Evolutionary conservation across 345 rosid genomes (phyloP).

Genomic region (Eutrema japonicum): DNA sequence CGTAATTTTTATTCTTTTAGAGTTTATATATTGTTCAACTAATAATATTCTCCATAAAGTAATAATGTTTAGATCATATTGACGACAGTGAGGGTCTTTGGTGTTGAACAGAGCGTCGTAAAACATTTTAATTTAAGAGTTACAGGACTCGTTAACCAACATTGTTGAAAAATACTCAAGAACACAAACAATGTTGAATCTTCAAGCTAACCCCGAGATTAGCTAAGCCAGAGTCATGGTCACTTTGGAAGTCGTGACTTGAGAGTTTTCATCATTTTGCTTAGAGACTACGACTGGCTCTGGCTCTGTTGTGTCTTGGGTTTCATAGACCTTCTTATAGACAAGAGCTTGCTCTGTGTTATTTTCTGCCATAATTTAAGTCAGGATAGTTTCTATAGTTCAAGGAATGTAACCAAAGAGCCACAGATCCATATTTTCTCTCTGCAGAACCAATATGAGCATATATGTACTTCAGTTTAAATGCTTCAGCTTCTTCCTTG

Average conservation of each 20-base stretch:
- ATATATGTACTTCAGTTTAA: constrained; percentile 78
- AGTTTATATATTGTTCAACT: constrained; percentile 17
- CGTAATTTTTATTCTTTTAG: neutral
- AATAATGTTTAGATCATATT: neutral
- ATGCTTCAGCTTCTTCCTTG: constrained; percentile 70
- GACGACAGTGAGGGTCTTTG: neutral
- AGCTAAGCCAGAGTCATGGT: neutral
- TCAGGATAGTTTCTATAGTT: constrained; percentile 86
- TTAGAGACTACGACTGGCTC: neutral
- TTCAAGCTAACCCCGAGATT: neutral
- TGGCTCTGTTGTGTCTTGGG: neutral
- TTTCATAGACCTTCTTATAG: neutral
- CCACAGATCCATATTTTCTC: constrained; percentile 76
- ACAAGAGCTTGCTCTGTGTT: constrained; percentile 11
- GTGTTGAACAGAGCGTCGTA: neutral
- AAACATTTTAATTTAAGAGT: neutral
- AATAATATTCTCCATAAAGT: neutral
- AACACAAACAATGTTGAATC: constrained; percentile 2
- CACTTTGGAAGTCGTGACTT: neutral
- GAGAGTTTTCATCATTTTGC: constrained; percentile 27
- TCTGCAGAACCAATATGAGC: constrained; percentile 77
- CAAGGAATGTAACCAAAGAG: constrained; percentile 91
- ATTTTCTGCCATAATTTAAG: constrained; percentile 35
- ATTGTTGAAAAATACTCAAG: constrained; percentile 7
- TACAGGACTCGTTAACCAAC: constrained; percentile 4